Evolutionary conservation across 495 filamentous ascomycete species (phyloP).

Genomic region (Pseudomonodictys pantanalensis): DNA sequence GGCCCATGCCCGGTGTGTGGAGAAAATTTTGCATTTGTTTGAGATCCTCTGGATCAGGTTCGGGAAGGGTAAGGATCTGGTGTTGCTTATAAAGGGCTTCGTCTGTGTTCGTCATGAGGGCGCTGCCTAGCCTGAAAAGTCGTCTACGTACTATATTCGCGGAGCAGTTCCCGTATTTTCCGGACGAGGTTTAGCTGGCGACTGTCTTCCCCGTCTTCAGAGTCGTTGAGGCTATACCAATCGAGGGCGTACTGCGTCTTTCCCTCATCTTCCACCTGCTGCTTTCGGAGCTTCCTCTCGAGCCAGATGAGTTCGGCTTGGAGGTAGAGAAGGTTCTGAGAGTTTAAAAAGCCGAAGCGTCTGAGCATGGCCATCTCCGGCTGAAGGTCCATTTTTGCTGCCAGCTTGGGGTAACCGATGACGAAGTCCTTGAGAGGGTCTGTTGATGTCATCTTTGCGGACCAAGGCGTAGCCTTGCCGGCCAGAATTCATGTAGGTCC

Average conservation of each 20-base stretch:
- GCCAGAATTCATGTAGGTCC: too few relatives aligned
- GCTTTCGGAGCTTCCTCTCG: neutral
- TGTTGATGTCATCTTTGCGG: too few relatives aligned
- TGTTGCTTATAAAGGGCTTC: neutral
- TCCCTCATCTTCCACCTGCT: neutral
- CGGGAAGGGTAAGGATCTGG: neutral
- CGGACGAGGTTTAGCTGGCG: neutral
- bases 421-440: too few relatives aligned
- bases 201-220: too few relatives aligned
- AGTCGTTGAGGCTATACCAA: neutral
- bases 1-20: neutral
- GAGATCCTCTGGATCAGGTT: neutral
- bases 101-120: neutral
- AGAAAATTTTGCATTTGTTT: neutral
- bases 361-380: constrained; percentile 18
- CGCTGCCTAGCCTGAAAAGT: neutral
- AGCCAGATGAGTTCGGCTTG: constrained; percentile 16
- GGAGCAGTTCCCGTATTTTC: neutral
- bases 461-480: too few relatives aligned
- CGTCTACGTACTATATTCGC: neutral
- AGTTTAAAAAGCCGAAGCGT: constrained; percentile 17
- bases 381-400: constrained; percentile 15
- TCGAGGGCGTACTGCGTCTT: neutral
- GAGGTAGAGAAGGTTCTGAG: constrained; percentile 12
- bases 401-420: constrained; percentile 16